Evolutionary conservation across 495 filamentous ascomycete species (phyloP), one percentile per base, ranked within the genome.

Genomic region (Penicillium verhagenii): DNA sequence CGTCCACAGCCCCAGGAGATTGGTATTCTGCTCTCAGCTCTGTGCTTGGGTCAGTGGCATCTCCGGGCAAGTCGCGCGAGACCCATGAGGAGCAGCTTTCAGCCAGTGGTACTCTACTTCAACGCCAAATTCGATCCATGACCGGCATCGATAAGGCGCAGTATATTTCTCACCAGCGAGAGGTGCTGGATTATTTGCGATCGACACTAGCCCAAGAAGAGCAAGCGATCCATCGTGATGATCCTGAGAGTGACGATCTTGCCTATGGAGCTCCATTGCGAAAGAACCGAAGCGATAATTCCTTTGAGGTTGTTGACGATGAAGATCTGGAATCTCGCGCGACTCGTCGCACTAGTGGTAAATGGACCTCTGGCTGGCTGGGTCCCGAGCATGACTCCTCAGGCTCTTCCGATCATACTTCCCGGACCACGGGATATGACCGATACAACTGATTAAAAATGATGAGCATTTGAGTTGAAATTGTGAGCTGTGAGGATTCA

Each of bases 231-330:
- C 69, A 50, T 53, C 75, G 59, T 57, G 68, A 58, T 47, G 72
- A 64, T 47, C 71, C 55, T 33, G 77, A 75, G 42, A 67, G 72
- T 62, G 51, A 78, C 65, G 64, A 81, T 73, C 66, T 80, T 65
- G 65, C 74, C 38, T 70, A 76, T 53, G 68, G 71, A 13, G 68
- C 75, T 45, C 72, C 83, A 7, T 62, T 91, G 64, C 80, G 73
- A 39, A 91, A 88, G 78, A 91, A 86, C 61, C 77, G 78, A 55
- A 90, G 86, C 50, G 88, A 91, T 58, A 80, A 78, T 31, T 90
- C 92, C 54, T 96, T 96, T 65, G 88, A 93, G 62, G 86, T 87
- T 62, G 86, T 96, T 56, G 86, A 91, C 33, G 77, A 79, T n/a
- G 86, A 88, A 51, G 87, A 87, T 59, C 77, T 79, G 1, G 76